Evolutionary conservation across 2,329 filamentous ascomycete species (phyloP), one percentile per base, ranked within the genome.

Genomic region (Botryotinia calthae): DNA sequence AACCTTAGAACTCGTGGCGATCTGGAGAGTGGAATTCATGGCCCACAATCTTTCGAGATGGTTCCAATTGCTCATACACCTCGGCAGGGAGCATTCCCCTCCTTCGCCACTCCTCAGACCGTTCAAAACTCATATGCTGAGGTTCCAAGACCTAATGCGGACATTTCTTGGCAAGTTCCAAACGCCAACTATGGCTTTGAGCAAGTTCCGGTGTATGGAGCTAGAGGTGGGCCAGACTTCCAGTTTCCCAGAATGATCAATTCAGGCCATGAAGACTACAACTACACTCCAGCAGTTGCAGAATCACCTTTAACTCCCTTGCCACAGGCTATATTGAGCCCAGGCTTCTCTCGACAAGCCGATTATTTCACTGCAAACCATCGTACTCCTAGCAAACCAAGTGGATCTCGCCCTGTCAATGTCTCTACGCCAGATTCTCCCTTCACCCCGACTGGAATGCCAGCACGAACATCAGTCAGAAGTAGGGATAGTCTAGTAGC

Each of bases 11-110:
- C 10, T 18, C 25, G 48, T 31, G 48, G n/a, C 4, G 65, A 42
- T 22, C 20, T 68, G 16, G 65, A 58, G 12, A 56, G 48, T 9
- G 65, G 48, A 14, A n/a, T 25, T 25, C 2, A 22, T 9, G 48
- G 18, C 18, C 65, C 22, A 22, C 40, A 48, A 42, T 48, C 63
- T 34, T 68, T 68, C 6, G 65, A 68, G 40, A 68, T 68, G 65
- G 48, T 44, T 22, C 51, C 65, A 0, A 20, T 37, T 10, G n/a
- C 37, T 5, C 37, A 25, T 56, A 16, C 25, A 25, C 48, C 51
- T 31, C 65, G 51, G 1, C 48, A 16, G 7, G 34, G 40, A 12
- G 37, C 48, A 5, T n/a, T 56, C 20, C 40, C 48, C 9, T 28
- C 51, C 22, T 68, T 68, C 18, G 46, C 51, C 12, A 42, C 48